These are phyloP conservation scores for Erysimum cheiri DNA, from an alignment of 441 rosid genomes.

Conservation along the genomic window DNA sequence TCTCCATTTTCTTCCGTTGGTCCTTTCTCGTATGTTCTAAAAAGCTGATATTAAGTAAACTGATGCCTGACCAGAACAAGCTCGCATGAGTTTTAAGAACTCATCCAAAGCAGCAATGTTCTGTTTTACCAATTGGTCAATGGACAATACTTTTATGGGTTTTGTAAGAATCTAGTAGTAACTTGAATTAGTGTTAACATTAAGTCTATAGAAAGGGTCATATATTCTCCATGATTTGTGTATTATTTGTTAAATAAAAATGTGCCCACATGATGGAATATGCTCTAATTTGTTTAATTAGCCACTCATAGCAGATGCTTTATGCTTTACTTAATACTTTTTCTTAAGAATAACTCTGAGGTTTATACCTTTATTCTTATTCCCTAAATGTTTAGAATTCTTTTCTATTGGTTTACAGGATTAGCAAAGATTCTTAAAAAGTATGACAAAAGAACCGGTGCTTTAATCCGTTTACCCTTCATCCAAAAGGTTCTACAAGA, in stretches of 20 bases:
- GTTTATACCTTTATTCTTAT: constrained; percentile 35
- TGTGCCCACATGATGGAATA: constrained; percentile 36
- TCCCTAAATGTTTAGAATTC: constrained; percentile 18
- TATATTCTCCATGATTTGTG: constrained; percentile 28
- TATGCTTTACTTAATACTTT: background rate
- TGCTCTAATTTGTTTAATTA: constrained; percentile 32
- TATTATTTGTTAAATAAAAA: constrained; percentile 9
- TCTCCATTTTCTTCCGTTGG: background rate
- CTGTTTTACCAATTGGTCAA: constrained; percentile 7
- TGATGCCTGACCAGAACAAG: background rate
- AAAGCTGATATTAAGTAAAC: background rate
- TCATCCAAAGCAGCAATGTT: background rate
- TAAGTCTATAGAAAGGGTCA: constrained; percentile 15
- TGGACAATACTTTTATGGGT: background rate
- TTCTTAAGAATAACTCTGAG: constrained; percentile 8
- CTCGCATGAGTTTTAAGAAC: background rate
- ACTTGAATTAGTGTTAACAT: constrained; percentile 11
- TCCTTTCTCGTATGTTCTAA: background rate
- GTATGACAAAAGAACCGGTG: constrained; percentile 85
- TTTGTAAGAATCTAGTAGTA: background rate
- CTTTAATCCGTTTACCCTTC: constrained; percentile 74
- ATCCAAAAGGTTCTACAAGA: constrained; percentile 75
- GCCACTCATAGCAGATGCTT: constrained; percentile 26
- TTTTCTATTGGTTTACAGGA: constrained; percentile 52
- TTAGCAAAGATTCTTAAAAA: constrained; percentile 87